Evolutionary conservation across 805 yeast species (phyloP).

Genomic region (Lipomyces chichibuensis): DNA sequence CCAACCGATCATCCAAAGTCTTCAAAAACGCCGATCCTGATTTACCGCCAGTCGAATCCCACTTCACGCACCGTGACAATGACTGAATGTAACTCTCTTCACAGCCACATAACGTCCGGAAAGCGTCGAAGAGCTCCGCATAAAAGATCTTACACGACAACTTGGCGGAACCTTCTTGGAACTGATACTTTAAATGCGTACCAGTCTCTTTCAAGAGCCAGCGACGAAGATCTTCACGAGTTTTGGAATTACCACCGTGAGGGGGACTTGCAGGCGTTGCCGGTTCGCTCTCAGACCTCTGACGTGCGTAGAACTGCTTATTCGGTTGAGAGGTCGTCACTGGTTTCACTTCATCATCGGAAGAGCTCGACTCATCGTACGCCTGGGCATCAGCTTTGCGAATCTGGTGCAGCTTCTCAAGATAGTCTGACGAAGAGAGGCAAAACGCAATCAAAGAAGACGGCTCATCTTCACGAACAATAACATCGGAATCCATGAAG

Average conservation of each 20-base stretch:
- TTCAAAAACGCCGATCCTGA: constrained; percentile 93
- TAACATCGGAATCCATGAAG: constrained; percentile 89
- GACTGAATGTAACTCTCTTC: constrained; percentile 80
- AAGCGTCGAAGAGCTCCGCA: constrained; percentile 95
- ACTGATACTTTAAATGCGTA: constrained; percentile 88
- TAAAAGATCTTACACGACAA: constrained; percentile 92
- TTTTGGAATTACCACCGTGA: not conserved
- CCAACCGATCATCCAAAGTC: constrained; percentile 85
- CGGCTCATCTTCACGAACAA: constrained; percentile 95
- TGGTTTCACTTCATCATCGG: constrained; percentile 26
- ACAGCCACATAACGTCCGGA: constrained; percentile 79
- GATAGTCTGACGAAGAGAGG: constrained; percentile 80
- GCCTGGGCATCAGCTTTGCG: constrained; percentile 36
- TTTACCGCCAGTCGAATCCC: constrained; percentile 97
- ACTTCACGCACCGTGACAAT: constrained; percentile 86
- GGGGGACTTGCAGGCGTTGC: constrained; percentile 20
- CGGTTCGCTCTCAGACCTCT: constrained; percentile 7
- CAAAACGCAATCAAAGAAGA: constrained; percentile 93
- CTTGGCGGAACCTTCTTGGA: constrained; percentile 78
- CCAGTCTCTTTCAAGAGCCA: constrained; percentile 81
- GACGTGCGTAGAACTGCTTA: constrained; percentile 18
- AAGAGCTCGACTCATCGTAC: constrained; percentile 11
- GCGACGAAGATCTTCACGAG: constrained; percentile 53
- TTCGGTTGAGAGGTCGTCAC: constrained; percentile 18
- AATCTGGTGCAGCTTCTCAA: constrained; percentile 58